These are phyloP conservation scores for Periconia sp. DNA, from an alignment of 2,329 filamentous ascomycete genomes.

Conservation along the genomic window DNA sequence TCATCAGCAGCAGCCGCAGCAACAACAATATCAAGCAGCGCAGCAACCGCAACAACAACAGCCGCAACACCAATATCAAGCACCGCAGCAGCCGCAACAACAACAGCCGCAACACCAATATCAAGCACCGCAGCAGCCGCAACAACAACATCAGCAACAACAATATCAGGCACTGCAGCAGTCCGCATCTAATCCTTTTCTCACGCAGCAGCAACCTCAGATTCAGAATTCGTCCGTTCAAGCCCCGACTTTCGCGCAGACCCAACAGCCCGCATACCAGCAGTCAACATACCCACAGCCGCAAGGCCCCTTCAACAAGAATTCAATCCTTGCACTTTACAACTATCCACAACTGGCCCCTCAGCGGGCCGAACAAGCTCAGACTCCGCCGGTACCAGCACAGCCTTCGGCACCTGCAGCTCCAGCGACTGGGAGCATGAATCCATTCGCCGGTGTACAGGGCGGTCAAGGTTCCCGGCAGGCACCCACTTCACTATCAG, in stretches of 20 bases:
- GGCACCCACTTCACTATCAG: conserved; percentile 19
- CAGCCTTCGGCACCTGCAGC: conserved; percentile 30
- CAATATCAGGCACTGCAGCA: conserved; percentile 14
- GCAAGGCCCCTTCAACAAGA: conserved; percentile 66
- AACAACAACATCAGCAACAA: conserved; percentile 56
- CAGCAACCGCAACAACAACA: conserved; percentile 22
- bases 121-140: conserved; percentile 16
- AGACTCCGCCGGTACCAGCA: conserved; percentile 35
- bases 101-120: conserved; percentile 56
- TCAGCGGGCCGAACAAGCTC: conserved; percentile 44
- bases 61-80: conserved; percentile 16
- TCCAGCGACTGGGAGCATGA: conserved; percentile 55
- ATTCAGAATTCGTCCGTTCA: conserved; percentile 19
- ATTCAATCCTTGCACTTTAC: conserved; percentile 78
- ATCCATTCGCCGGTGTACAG: conserved; percentile 58
- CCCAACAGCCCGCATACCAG: conserved; percentile 36
- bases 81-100: conserved; percentile 22
- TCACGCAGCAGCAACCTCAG: conserved; percentile 51
- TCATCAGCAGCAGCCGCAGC: conserved; percentile 34
- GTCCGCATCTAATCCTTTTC: conserved; percentile 68
- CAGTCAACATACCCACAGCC: conserved; percentile 28
- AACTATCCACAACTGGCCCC: conserved; percentile 64
- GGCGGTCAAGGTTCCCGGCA: conserved; percentile 24
- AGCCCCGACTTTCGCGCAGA: conserved; percentile 29
- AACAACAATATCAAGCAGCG: conserved; percentile 18